phyloP scores from a whole-genome alignment of 2,329 filamentous ascomycete genomes.

The Ceratocystis diversiconidia region DNA sequence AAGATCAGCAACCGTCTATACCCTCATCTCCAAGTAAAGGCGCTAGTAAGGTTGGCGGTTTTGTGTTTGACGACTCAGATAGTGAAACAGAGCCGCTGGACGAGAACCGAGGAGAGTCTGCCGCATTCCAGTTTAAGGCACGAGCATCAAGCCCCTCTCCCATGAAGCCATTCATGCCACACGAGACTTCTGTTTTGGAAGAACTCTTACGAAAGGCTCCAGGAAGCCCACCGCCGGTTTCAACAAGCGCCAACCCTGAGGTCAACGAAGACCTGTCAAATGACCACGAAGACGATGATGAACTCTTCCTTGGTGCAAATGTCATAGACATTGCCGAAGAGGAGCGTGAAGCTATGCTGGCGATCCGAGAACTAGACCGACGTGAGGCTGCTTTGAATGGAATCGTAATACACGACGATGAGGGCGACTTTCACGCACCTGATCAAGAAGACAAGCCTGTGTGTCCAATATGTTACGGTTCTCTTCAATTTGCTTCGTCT shows the following conservation, averaged over 20 bases:
- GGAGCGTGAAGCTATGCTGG: conserved; percentile 51
- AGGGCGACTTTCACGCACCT: conserved; percentile 27
- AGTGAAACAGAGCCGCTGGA: conserved; percentile 31
- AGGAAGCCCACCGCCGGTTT: neutral
- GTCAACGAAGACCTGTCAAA: neutral
- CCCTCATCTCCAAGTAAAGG: conserved; percentile 19
- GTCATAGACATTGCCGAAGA: conserved; percentile 39
- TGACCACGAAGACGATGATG: conserved; percentile 26
- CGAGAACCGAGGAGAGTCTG: conserved; percentile 16
- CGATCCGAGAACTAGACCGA: conserved; percentile 61
- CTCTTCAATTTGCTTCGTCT: conserved; percentile 20
- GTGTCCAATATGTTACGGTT: conserved; percentile 16
- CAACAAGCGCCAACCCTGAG: neutral
- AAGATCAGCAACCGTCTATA: conserved; percentile 15
- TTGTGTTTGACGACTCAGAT: conserved; percentile 59
- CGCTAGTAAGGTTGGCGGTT: conserved; percentile 25
- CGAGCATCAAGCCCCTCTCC: conserved; percentile 21
- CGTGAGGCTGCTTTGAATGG: conserved; percentile 46
- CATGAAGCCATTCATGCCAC: conserved; percentile 23
- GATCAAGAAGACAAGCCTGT: conserved; percentile 22
- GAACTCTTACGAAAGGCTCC: conserved; percentile 11
- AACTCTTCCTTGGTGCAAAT: conserved; percentile 40
- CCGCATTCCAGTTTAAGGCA: neutral
- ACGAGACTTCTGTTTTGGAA: conserved; percentile 21
- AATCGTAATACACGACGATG: conserved; percentile 23